Conservation (phyloP, 805 yeast species). For the Yamadazyma phyllophila region DNA sequence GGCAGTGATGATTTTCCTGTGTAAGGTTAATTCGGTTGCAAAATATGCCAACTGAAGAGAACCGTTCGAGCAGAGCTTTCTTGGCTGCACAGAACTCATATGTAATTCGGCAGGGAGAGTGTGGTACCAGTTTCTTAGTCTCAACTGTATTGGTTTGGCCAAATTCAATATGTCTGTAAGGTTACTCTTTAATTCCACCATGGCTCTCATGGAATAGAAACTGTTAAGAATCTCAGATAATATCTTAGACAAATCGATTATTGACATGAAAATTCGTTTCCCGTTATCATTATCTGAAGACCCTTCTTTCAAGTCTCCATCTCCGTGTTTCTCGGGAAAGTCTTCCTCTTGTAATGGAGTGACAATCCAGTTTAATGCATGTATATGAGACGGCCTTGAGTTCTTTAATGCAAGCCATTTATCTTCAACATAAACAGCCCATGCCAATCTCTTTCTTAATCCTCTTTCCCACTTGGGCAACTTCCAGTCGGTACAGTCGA, state of each 20-base stretch:
- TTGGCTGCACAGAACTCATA: conserved; percentile 57
- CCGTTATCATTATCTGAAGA: conserved; percentile 72
- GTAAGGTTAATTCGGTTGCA: conserved; percentile 85
- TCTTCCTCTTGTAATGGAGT: conserved; percentile 66
- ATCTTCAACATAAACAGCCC: conserved; percentile 94
- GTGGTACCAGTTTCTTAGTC: conserved; percentile 74
- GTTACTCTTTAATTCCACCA: conserved; percentile 46
- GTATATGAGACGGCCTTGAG: conserved; percentile 79
- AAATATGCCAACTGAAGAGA: conserved; percentile 81
- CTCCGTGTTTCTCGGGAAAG: conserved; percentile 69
- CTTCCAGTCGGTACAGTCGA: conserved; percentile 90
- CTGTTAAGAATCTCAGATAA: conserved; percentile 69
- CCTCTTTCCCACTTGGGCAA: conserved; percentile 95
- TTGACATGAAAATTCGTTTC: conserved; percentile 61
- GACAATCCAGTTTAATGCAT: conserved; percentile 79
- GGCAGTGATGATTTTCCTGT: conserved; percentile 67
- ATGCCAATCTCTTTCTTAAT: conserved; percentile 79
- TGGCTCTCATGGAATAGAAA: conserved; percentile 70
- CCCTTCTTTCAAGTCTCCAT: conserved; percentile 51
- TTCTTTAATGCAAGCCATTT: conserved; percentile 86
- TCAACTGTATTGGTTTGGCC: conserved; percentile 81
- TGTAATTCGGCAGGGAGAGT: conserved; percentile 63
- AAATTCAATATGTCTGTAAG: conserved; percentile 66
- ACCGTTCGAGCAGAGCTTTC: conserved; percentile 71
- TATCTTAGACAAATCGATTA: conserved; percentile 65